These are phyloP conservation scores for Phytophthora cryptogea DNA, from an alignment of 352 stramenopile genomes.

Conservation along the genomic window DNA sequence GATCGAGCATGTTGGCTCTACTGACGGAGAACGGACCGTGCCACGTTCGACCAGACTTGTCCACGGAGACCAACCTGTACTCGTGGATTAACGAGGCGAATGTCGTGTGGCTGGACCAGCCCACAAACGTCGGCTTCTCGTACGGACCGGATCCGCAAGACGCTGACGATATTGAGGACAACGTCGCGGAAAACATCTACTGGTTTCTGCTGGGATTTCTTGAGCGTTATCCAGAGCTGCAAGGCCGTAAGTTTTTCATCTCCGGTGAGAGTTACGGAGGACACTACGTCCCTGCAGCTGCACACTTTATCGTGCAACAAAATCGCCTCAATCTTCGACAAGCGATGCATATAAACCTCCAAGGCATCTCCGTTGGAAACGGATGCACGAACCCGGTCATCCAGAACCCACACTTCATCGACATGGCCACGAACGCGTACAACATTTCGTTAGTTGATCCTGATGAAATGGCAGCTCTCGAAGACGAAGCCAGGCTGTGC, in stretches of 20 bases:
- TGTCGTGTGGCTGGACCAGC: constrained; percentile 67
- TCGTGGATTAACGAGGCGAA: constrained; percentile 61
- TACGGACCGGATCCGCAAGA: constrained; percentile 35
- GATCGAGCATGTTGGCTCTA: constrained; percentile 49
- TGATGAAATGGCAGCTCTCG: constrained; percentile 37
- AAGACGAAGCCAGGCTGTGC: constrained; percentile 40
- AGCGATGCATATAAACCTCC: constrained; percentile 43
- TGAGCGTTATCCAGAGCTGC: constrained; percentile 45
- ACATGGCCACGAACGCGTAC: constrained; percentile 77
- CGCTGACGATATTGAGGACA: constrained; percentile 41
- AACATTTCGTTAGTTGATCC: constrained; percentile 63
- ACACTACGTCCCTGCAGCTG: constrained; percentile 58
- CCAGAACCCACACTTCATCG: constrained; percentile 48
- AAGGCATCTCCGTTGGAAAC: constrained; percentile 69
- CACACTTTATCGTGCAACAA: constrained; percentile 52
- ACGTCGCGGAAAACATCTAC: constrained; percentile 60
- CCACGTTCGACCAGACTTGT: constrained; percentile 40
- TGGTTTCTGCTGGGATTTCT: constrained; percentile 61
- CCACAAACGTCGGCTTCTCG: constrained; percentile 52
- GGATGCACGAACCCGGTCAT: constrained; percentile 53
- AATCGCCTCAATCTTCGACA: constrained; percentile 35
- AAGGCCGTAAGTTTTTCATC: constrained; percentile 52
- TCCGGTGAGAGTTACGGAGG: constrained; percentile 63
- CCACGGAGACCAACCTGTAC: constrained; percentile 46
- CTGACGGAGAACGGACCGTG: constrained; percentile 69